Evolutionary conservation across 1,284 basidiomycete genomes (phyloP).

Genomic region (Puccinia novopanici): DNA sequence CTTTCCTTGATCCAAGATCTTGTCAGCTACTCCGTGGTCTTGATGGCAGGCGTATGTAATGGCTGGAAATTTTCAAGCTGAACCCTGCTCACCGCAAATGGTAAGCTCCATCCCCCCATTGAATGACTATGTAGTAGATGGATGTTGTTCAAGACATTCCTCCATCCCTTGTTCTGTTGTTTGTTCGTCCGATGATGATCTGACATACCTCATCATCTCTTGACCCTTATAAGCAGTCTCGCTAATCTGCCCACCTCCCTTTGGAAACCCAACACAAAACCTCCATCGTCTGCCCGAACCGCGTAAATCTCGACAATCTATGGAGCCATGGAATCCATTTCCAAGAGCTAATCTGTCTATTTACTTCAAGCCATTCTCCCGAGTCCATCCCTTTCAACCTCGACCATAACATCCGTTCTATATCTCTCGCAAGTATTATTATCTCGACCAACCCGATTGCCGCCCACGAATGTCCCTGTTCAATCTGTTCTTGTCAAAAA

Average conservation of each 20-base stretch:
- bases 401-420: too few species aligned
- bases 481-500: too few species aligned
- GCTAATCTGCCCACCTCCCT: too few species aligned
- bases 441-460: too few species aligned
- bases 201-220: neutral
- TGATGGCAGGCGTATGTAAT: neutral
- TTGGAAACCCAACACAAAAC: too few species aligned
- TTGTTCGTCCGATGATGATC: neutral
- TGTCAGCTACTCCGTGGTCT: neutral
- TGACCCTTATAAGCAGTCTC: too few species aligned
- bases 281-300: neutral
- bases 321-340: neutral
- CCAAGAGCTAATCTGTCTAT: too few species aligned
- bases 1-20: neutral
- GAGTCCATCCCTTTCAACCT: too few species aligned
- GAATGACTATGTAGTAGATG: neutral
- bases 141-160: neutral
- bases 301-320: neutral
- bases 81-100: neutral
- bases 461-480: too few species aligned
- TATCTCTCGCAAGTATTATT: too few species aligned
- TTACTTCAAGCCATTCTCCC: too few species aligned
- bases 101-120: neutral
- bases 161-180: neutral
- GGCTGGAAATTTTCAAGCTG: neutral